Percentiles rank a stretch among this genome's conserved stretches.
Evolutionary conservation across 2,329 filamentous ascomycete genomes (phyloP).

Genomic region (Fulvia fulva): DNA sequence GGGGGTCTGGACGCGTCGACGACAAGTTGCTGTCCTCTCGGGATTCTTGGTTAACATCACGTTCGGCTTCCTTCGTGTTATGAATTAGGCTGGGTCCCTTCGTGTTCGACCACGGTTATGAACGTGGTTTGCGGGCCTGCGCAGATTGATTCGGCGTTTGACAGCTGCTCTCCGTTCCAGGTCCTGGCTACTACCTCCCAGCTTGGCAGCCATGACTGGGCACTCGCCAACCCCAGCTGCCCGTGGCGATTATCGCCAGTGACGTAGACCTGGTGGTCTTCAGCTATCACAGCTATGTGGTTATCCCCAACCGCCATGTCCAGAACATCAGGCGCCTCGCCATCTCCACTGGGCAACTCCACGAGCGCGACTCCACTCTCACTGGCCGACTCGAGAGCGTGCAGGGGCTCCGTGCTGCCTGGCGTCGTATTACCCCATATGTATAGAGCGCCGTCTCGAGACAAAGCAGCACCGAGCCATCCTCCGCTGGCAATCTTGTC

Average conservation of each 20-base stretch:
- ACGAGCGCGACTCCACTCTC: constrained; percentile 30
- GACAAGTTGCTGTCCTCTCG: constrained; percentile 80
- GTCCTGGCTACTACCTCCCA: constrained; percentile 25
- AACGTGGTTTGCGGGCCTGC: constrained; percentile 28
- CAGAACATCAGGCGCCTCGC: constrained; percentile 42
- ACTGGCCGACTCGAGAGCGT: constrained; percentile 19
- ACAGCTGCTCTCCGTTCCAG: constrained; percentile 1
- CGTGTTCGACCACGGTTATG: constrained; percentile 3
- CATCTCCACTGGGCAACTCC: constrained; percentile 38
- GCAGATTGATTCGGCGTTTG: constrained; percentile 9
- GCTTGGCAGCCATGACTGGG: constrained; percentile 20
- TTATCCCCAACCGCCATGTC: constrained; percentile 57
- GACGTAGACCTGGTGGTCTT: constrained; percentile 50
- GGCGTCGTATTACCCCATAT: constrained; percentile 51
- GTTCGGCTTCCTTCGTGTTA: constrained; percentile 66
- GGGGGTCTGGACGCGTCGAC: constrained; percentile 78
- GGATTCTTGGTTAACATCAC: constrained; percentile 76
- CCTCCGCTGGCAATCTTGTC: constrained; percentile 52
- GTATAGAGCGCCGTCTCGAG: constrained; percentile 56
- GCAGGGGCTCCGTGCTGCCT: constrained; percentile 20
- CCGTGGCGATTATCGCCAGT: constrained; percentile 57
- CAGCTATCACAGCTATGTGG: constrained; percentile 56
- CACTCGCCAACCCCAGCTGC: constrained; percentile 49
- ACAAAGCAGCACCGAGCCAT: constrained; percentile 57
- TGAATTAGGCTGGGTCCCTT: constrained; percentile 34